These are phyloP conservation scores for Corinectria fuckeliana DNA, from an alignment of 2,329 filamentous ascomycete species.

Conservation along the genomic window DNA sequence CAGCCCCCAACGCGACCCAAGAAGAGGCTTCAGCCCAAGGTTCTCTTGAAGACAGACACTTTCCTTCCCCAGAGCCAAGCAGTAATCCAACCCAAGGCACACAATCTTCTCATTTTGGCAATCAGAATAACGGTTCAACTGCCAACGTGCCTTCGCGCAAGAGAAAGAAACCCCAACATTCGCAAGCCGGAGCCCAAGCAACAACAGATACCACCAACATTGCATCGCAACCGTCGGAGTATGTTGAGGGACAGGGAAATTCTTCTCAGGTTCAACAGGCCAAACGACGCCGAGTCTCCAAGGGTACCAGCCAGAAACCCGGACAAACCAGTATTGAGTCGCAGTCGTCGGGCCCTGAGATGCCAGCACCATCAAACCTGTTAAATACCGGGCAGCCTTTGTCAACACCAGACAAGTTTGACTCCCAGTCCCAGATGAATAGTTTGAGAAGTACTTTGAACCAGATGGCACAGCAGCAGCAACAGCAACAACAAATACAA, in stretches of 20 bases:
- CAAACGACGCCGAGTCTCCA: conserved; percentile 40
- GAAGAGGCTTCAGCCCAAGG: not conserved
- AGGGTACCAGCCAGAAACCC: conserved; percentile 25
- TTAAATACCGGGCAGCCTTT: conserved; percentile 15
- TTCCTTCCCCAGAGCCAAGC: not conserved
- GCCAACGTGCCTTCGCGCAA: conserved; percentile 13
- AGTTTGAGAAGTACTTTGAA: not conserved
- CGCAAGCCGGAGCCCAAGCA: conserved; percentile 1
- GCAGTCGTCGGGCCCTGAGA: conserved; percentile 14
- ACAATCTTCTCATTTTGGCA: not conserved
- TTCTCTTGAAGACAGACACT: not conserved
- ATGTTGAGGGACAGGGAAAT: not conserved
- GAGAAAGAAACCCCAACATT: conserved; percentile 17
- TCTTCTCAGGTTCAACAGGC: conserved; percentile 22
- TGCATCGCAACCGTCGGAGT: conserved; percentile 7
- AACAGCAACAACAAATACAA: conserved; percentile 13
- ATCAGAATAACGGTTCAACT: not conserved
- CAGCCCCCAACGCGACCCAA: not conserved
- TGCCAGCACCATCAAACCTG: conserved; percentile 20
- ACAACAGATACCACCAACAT: not conserved
- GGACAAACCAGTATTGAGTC: conserved; percentile 9
- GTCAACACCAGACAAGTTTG: conserved; percentile 23
- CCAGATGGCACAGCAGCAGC: conserved; percentile 16
- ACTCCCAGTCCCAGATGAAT: conserved; percentile 21
- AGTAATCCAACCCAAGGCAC: not conserved